A percentile compares a stretch with the other conserved stretches of the same genome.
phyloP scores from a whole-genome alignment of 2,329 filamentous ascomycete species.

The Exserohilum turcica region DNA sequence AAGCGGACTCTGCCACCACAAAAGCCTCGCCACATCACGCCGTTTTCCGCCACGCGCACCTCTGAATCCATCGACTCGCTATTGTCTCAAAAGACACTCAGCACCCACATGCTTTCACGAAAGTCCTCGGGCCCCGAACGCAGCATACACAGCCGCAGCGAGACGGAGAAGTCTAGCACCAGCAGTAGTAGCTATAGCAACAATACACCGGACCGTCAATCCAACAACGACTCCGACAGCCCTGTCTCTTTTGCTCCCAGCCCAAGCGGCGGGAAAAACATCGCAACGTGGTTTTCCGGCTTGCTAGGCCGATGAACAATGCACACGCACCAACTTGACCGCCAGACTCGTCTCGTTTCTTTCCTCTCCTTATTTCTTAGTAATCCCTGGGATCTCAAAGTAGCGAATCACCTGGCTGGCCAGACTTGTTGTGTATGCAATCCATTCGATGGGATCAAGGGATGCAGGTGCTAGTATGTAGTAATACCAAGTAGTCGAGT shows the following conservation, averaged over 20 bases:
- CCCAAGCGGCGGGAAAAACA: conserved; percentile 30
- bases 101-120: background rate
- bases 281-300: conserved; percentile 42
- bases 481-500: too few species aligned
- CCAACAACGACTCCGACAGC: conserved; percentile 25
- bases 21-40: background rate
- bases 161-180: conserved; percentile 15
- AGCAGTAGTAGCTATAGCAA: background rate
- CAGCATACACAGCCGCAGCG: background rate
- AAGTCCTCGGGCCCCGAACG: background rate
- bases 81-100: too few species aligned
- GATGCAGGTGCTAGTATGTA: too few species aligned
- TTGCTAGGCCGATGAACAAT: conserved; percentile 25
- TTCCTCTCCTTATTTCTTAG: too few species aligned
- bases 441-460: too few species aligned
- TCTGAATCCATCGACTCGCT: too few species aligned
- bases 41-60: too few species aligned
- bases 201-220: background rate
- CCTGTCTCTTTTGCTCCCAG: conserved; percentile 33
- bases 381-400: too few species aligned
- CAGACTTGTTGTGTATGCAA: too few species aligned
- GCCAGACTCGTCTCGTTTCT: too few species aligned
- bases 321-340: too few species aligned
- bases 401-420: too few species aligned
- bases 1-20: background rate